Evolutionary conservation across 345 rosid genomes (phyloP), one percentile per base, ranked within the genome.

Genomic region (Lepidium didymum): DNA sequence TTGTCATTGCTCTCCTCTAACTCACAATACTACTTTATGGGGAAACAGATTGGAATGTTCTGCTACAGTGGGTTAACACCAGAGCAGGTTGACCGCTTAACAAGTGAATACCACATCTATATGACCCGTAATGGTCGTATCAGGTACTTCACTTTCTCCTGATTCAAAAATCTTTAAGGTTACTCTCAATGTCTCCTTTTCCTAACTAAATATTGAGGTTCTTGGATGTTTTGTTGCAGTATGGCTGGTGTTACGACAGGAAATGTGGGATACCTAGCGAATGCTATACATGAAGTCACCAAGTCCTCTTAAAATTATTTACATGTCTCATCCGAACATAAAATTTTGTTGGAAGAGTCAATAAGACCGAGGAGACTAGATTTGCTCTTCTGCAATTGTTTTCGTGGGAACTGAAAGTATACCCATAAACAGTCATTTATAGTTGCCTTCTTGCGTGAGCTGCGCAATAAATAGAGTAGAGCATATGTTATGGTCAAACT

Each of bases 31-130:
- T 33, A 25, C 14, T 44, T 40, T 37, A 9, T 56, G 56, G 66
- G 47, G 53, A 43, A 76, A 68, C 87, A 93, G 98, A 93, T 90
- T 65, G 97, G 98, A 7, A 90, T 90, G 98, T 93, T 93, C 61
- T 93, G 98, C 83, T 90, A 85, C 75, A 93, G 98, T 69, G 98
- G 97, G 34, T 41, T 90, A 85, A 83, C 94, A 27, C 97, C 96
- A 0, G 97, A 90, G 75, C 97, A 90, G 43, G 97, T 90, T 15
- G 97, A 93, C 74, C 92, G 75, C 4, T 73, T 87, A 82, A 90
- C 88, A 4, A 82, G 78, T 3, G 91, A 93, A 59, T 93, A 73
- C 76, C 97, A 88, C 68, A 90, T 93, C 57, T 93, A 90, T 67
- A 55, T 90, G 94, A 90, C 98, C 8, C 89, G 97, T 15, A 93